phyloP scores from a whole-genome alignment of 2,329 filamentous ascomycete species.

The Celoporthe dispersa region DNA sequence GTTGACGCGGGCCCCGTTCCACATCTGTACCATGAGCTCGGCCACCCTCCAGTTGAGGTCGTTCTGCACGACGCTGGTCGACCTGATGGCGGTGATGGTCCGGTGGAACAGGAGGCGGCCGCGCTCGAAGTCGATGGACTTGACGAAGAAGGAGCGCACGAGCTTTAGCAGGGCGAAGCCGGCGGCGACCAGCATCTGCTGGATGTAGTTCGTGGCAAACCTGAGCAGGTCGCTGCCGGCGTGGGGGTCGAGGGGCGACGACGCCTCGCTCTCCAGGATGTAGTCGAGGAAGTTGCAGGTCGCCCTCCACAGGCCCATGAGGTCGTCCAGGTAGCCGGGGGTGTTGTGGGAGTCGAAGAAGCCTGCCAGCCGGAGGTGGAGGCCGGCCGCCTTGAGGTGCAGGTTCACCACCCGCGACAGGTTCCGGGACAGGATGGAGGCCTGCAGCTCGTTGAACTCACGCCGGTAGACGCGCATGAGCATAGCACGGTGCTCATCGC shows the following conservation, averaged over 20 bases:
- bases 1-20: conserved; percentile 69
- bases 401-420: conserved; percentile 64
- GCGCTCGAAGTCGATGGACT: conserved; percentile 70
- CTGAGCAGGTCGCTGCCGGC: conserved; percentile 60
- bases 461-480: conserved; percentile 69
- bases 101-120: conserved; percentile 72
- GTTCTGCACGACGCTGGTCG: conserved; percentile 76
- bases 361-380: conserved; percentile 77
- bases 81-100: conserved; percentile 71
- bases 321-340: conserved; percentile 72
- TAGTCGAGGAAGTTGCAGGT: conserved; percentile 72
- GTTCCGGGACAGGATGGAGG: conserved; percentile 61
- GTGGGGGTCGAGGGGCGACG: conserved; percentile 49
- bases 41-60: conserved; percentile 80
- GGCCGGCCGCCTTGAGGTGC: conserved; percentile 71
- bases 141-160: conserved; percentile 76
- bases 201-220: conserved; percentile 75
- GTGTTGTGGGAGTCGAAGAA: conserved; percentile 81
- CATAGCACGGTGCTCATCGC: conserved; percentile 69
- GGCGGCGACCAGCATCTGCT: conserved; percentile 84
- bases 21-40: conserved; percentile 86
- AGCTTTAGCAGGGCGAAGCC: conserved; percentile 79
- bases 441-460: conserved; percentile 67
- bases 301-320: conserved; percentile 76
- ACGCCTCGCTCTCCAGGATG: conserved; percentile 56